Conservation (phyloP, 1,139 yeast species). For the Spathaspora jeffriesii region DNA sequence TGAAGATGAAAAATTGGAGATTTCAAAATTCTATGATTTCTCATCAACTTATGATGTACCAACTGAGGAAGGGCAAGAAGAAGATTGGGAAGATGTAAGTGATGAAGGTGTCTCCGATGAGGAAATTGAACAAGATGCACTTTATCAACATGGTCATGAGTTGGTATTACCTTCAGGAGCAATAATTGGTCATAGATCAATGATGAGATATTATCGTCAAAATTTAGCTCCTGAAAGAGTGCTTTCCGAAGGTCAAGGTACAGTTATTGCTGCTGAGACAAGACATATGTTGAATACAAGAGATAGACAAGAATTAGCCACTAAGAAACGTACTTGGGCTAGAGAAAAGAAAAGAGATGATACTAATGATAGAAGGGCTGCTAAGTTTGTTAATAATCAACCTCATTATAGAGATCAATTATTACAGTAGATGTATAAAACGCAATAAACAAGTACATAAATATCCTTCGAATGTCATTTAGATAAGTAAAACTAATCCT, state of each 20-base stretch:
- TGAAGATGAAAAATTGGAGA: conserved; percentile 75
- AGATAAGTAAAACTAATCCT: too few species aligned
- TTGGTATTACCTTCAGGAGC: conserved; percentile 85
- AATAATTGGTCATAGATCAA: conserved; percentile 86
- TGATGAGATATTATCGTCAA: conserved; percentile 83
- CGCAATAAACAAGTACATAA: too few species aligned
- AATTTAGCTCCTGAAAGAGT: conserved; percentile 74
- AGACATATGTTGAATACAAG: conserved; percentile 62
- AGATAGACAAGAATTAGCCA: conserved; percentile 55
- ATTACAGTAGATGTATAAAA: conserved; percentile 59
- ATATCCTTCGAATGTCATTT: too few species aligned
- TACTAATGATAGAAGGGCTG: conserved; percentile 73
- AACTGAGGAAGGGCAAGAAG: conserved; percentile 13
- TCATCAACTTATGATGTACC: conserved; percentile 53
- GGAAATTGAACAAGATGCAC: conserved; percentile 27
- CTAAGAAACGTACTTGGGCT: conserved; percentile 78
- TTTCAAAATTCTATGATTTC: conserved; percentile 87
- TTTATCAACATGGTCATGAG: conserved; percentile 66
- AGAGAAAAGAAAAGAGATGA: conserved; percentile 68
- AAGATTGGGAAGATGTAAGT: conserved; percentile 21
- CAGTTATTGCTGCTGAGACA: conserved; percentile 90
- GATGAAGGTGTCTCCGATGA: conserved; percentile 25
- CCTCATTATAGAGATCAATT: conserved; percentile 90
- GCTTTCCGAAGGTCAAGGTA: conserved; percentile 88
- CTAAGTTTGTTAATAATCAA: conserved; percentile 84